Conservation (phyloP, 1,284 basidiomycete species). For the Trametes pubescens region DNA sequence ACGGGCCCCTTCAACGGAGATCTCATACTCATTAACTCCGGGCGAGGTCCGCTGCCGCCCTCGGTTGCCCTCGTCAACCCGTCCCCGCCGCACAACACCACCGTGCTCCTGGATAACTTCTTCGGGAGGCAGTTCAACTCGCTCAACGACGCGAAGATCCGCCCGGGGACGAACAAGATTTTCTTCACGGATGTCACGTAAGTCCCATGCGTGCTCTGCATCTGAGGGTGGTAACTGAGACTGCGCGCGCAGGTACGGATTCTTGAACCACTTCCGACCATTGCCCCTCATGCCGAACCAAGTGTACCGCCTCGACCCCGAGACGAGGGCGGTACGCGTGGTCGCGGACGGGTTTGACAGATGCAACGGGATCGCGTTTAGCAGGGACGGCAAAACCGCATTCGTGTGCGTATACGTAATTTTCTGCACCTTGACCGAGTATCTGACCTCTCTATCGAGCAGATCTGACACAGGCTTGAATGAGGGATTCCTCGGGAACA, state of each 20-base stretch:
- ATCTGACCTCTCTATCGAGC: not conserved
- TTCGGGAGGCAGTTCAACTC: slow-evolving; percentile 85
- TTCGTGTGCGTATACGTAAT: slow-evolving; percentile 61
- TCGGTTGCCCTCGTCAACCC: slow-evolving; percentile 75
- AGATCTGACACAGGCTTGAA: slow-evolving; percentile 63
- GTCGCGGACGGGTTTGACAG: slow-evolving; percentile 74
- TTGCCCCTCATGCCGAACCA: slow-evolving; percentile 71
- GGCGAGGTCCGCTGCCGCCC: slow-evolving; percentile 68
- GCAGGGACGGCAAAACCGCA: slow-evolving; percentile 66
- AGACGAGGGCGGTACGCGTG: slow-evolving; percentile 67
- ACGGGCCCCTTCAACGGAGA: slow-evolving; percentile 72
- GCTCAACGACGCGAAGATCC: slow-evolving; percentile 80
- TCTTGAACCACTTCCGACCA: slow-evolving; percentile 69
- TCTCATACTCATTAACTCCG: slow-evolving; percentile 73
- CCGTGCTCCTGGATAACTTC: slow-evolving; percentile 47
- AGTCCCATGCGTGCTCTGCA: slow-evolving; percentile 35
- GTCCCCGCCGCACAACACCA: slow-evolving; percentile 53
- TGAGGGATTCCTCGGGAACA: slow-evolving; percentile 59
- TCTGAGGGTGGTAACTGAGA: not conserved
- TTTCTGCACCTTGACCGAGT: not conserved
- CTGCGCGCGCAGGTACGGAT: slow-evolving; percentile 62
- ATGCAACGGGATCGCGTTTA: slow-evolving; percentile 76
- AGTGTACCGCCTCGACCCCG: slow-evolving; percentile 76
- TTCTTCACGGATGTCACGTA: slow-evolving; percentile 79
- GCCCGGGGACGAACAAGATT: slow-evolving; percentile 66